Base-by-base conservation (phyloP, 306 rosid genomes). In the Begonia peltatifolia region DNA sequence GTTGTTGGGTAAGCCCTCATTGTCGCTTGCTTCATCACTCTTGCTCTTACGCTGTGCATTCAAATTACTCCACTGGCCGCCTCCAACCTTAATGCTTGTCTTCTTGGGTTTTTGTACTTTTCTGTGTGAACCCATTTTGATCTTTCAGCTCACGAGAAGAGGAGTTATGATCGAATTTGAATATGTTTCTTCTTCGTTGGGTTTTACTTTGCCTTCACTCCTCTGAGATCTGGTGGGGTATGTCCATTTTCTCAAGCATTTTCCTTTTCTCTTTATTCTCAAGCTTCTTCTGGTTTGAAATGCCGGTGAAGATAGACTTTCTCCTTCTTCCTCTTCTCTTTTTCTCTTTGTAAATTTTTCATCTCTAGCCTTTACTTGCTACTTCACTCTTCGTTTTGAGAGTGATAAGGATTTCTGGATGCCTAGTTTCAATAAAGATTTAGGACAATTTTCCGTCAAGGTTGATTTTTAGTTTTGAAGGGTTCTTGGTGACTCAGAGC, bases 201-300 rank as follows among this genome's bases (percentile, higher is more conserved):
- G 74, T 60, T 78, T 73, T 72, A 50, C 87, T 72, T 71, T 57
- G 65, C 63, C 52, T 54, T 74, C 66, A 64, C 84, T 71, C 60
- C 78, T 76, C 76, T 74, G 69, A 83, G 96, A 83, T 90, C 95
- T 76, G 64, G 75, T 70, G 74, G 90, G 72, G 74, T 77, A 75
- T 76, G 71, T 53, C 25, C 68, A 52, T 60, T 56, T 64, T 66
- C 59, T 41, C 42, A 17, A 52, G 41, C 46, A 22, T 46, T 62
- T 47, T 55, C 54, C 12, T 17, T 46, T 56, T 30, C 56, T 68
- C 51, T 72, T 55, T 65, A 15, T 52, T 42, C 11, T 71, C 41
- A 52, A 12, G 14, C 22, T 47, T 43, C 56, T 58, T 54, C 54
- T 76, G 70, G 61, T 78, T 60, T 79, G 68, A 64, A 70, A 75